A percentile compares a stretch with the other conserved stretches of the same genome.
Evolutionary conservation across 1,284 basidiomycete genomes (phyloP).

Genomic region (Cutaneotrichosporon mucoides): DNA sequence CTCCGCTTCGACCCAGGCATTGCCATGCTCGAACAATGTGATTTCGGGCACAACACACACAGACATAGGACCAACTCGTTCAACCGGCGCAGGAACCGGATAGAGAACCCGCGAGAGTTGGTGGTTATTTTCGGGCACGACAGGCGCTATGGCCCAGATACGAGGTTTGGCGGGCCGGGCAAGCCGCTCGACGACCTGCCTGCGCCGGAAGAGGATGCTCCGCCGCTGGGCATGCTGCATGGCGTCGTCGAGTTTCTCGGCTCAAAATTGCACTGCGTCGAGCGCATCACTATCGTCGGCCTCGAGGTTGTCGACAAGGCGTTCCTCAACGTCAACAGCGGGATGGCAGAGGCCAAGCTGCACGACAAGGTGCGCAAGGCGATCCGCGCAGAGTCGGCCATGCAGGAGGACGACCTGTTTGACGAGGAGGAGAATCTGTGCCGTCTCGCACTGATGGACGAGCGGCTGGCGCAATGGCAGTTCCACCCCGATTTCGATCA

Average conservation of each 20-base stretch:
- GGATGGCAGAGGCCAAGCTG: constrained; percentile 1
- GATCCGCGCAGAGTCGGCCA: not conserved
- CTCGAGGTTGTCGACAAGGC: not conserved
- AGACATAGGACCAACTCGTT: not conserved
- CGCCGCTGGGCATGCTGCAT: constrained; percentile 1
- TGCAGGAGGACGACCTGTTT: constrained; percentile 4
- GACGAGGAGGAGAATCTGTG: constrained; percentile 5
- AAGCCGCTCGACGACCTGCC: not conserved
- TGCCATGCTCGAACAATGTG: not conserved
- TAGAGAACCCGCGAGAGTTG: constrained; percentile 3
- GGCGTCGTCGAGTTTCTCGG: constrained; percentile 4
- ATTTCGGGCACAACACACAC: constrained; percentile 4
- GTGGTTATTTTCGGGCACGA: constrained; percentile 1
- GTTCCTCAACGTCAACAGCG: not conserved
- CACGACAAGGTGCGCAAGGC: constrained; percentile 4
- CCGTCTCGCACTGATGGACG: constrained; percentile 4
- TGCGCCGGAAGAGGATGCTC: not conserved
- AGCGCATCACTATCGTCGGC: constrained; percentile 1
- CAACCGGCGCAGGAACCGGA: constrained; percentile 1
- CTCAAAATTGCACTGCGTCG: constrained; percentile 3
- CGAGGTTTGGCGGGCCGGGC: not conserved
- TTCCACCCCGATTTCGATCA: constrained; percentile 6
- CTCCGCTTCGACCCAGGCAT: constrained; percentile 1
- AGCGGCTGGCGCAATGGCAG: constrained; percentile 5
- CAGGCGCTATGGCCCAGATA: not conserved